phyloP scores from a whole-genome alignment of 306 rosid species.

The Prunus persica region Prunus_persica_NCBIv2 NC_034012.1:156001-156500 shows the following conservation, averaged over 20 bases:
- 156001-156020: conserved; percentile 16
- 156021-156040: conserved; percentile 5
- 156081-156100: conserved; percentile 19
- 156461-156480: no score
- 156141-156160: background rate
- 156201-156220: conserved; percentile 13
- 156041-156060: conserved; percentile 15
- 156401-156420: conserved; percentile 18
- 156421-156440: background rate
- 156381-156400: conserved; percentile 16
- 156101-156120: background rate
- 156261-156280: background rate
- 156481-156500: no score
- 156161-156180: conserved; percentile 21
- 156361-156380: no score
- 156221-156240: conserved; percentile 23
- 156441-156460: no score
- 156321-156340: background rate
- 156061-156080: conserved; percentile 19
- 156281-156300: background rate
- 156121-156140: background rate
- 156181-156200: background rate
- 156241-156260: background rate
- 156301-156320: conserved; percentile 22
- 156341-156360: conserved; percentile 21